Base-by-base conservation (phyloP, 257 asterid species). In the Primulina tabacum region DNA sequence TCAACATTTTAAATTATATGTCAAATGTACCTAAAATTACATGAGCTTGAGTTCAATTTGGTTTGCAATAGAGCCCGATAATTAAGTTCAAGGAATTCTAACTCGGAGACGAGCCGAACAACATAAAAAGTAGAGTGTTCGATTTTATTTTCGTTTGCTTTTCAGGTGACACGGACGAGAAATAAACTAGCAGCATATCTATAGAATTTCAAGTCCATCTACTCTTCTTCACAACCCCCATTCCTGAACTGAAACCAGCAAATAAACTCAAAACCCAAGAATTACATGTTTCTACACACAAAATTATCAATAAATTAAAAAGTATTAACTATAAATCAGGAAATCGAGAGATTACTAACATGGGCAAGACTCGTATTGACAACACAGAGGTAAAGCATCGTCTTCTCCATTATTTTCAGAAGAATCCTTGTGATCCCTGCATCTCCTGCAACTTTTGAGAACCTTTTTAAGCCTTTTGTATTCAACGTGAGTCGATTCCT, bases 391-490 rank as follows among this genome's bases (percentile, higher is more conserved):
- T 52, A 55, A 21, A 20, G 65, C 62, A 65, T 70, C 50, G 35
- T 73, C 82, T 16, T 76, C 83, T 9, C 73, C 86, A 78, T 75
- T 61, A 40, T 66, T 59, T 18, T 60, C 29, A 10, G 78, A 67
- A 28, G 86, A 71, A 69, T 56, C 76, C 43, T 73, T 62, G 5
- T 65, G 16, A 28, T 77, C 79, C 81, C 81, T 84, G 70, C 90
- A 84, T 43, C 77, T 62, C 69, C 92, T 67, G 81, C 97, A 91
- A 9, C 81, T 78, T 75, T 91, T 91, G 33, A 91, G 80, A 73
- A 91, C 97, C 34, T 91, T 86, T 67, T 91, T 91, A 43, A 91
- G 90, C 86, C 95, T 86, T 69, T 91, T 89, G 84, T 91, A 91
- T 75, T 87, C 96, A 6, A 91, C 90, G 67, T 91, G 86, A 35